These are phyloP conservation scores for Vitis rupestris DNA, from an alignment of 164 flowering plant species.

Conservation along the genomic window DNA sequence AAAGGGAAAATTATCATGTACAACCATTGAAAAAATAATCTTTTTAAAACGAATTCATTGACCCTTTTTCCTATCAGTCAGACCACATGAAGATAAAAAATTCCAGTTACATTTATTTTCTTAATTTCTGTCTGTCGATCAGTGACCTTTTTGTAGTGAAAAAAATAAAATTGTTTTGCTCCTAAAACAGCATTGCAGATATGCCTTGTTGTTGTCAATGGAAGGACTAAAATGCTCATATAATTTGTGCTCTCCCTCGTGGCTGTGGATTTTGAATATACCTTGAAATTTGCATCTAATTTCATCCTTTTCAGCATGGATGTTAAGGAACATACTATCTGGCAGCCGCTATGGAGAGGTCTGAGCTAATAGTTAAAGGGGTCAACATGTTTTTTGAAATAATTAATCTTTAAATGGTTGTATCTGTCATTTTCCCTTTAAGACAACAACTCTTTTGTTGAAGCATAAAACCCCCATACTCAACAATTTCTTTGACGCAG, in stretches of 20 bases:
- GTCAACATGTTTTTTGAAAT: neutral
- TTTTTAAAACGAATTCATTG: neutral
- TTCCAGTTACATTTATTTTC: neutral
- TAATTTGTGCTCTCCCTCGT: neutral
- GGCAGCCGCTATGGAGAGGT: neutral
- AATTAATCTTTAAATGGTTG: slow-evolving; percentile 2
- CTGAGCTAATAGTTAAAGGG: neutral
- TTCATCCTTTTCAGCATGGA: too few relatives aligned
- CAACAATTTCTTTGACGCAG: slow-evolving; percentile 96
- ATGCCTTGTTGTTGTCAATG: too few relatives aligned
- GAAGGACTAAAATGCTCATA: too few relatives aligned
- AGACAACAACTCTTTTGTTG: slow-evolving; percentile 22
- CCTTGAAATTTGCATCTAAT: neutral
- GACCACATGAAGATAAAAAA: neutral
- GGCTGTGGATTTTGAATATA: neutral
- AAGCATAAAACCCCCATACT: slow-evolving; percentile 61
- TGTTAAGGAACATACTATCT: too few relatives aligned
- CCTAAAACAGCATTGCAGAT: too few relatives aligned
- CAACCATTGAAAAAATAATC: slow-evolving; percentile 4
- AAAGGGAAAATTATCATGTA: neutral
- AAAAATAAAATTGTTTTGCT: too few relatives aligned
- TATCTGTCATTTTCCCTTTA: slow-evolving; percentile 3
- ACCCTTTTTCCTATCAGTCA: slow-evolving; percentile 3
- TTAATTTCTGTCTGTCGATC: neutral
- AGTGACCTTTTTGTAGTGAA: too few relatives aligned